phyloP scores from a whole-genome alignment of 176 grass and related monocot genomes.

The Microstegium vimineum region DNA sequence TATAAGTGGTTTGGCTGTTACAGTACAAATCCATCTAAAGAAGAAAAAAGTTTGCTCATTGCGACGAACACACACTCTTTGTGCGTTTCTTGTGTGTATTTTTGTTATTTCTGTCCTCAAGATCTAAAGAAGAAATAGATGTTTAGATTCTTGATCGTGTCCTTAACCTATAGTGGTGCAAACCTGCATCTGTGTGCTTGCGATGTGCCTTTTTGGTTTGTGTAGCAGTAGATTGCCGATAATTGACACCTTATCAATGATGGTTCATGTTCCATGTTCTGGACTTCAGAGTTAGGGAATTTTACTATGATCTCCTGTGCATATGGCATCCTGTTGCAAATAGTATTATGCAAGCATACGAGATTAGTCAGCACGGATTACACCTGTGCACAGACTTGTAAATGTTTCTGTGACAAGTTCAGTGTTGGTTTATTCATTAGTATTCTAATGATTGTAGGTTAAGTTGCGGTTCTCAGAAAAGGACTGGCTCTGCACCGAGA shows the following conservation, averaged over 20 bases:
- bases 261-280: background rate
- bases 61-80: background rate
- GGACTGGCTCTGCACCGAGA: background rate
- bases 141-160: background rate
- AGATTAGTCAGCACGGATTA: background rate
- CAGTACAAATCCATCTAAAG: background rate
- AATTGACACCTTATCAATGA: background rate
- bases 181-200: background rate
- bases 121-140: background rate
- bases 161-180: background rate
- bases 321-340: background rate
- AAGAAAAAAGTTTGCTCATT: background rate
- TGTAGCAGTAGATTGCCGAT: background rate
- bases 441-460: slow-evolving; percentile 25
- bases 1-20: too few species aligned
- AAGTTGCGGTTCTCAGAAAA: background rate
- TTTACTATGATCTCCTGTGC: background rate
- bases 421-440: slow-evolving; percentile 1
- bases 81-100: background rate
- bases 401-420: background rate
- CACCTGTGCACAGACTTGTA: background rate
- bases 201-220: background rate
- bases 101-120: background rate
- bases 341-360: background rate
- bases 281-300: background rate